Evolutionary conservation across 2,329 filamentous ascomycete species (phyloP).

Genomic region (Cladosporium colombiae): DNA sequence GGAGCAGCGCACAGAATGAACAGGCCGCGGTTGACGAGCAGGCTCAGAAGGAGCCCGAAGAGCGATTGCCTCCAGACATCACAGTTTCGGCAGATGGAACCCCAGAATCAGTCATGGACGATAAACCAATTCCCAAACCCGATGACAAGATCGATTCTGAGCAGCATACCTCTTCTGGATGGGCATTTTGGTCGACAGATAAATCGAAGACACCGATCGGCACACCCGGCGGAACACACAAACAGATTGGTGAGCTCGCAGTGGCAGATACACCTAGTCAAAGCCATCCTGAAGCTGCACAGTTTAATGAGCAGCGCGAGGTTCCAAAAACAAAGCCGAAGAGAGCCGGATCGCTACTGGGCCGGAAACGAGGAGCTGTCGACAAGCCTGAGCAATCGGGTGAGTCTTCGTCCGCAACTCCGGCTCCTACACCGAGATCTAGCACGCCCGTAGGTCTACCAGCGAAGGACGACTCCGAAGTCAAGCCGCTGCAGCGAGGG

Average conservation of each 20-base stretch:
- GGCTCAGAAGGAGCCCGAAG: constrained; percentile 25
- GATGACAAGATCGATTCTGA: constrained; percentile 25
- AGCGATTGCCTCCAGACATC: constrained; percentile 21
- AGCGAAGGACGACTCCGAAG: not conserved
- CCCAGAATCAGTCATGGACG: constrained; percentile 6
- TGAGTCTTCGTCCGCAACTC: constrained; percentile 7
- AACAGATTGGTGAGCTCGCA: constrained; percentile 53
- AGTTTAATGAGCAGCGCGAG: constrained; percentile 48
- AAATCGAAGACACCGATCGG: constrained; percentile 52
- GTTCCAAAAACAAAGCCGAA: constrained; percentile 22
- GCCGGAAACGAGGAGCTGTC: constrained; percentile 27
- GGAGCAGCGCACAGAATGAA: constrained; percentile 51
- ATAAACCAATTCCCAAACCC: not conserved
- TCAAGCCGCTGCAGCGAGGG: constrained; percentile 28
- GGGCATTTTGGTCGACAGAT: constrained; percentile 79
- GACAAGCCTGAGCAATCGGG: constrained; percentile 26
- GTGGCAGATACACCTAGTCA: constrained; percentile 54
- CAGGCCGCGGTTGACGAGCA: constrained; percentile 32
- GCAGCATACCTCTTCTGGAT: constrained; percentile 59
- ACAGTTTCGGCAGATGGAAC: constrained; percentile 22
- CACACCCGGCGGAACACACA: constrained; percentile 59
- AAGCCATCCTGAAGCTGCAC: constrained; percentile 52
- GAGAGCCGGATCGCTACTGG: constrained; percentile 28
- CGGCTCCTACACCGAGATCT: constrained; percentile 1
- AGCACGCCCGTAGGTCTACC: constrained; percentile 4